Evolutionary conservation across 306 rosid genomes (phyloP).

Genomic region (Pyrus bretschneideri): DNA sequence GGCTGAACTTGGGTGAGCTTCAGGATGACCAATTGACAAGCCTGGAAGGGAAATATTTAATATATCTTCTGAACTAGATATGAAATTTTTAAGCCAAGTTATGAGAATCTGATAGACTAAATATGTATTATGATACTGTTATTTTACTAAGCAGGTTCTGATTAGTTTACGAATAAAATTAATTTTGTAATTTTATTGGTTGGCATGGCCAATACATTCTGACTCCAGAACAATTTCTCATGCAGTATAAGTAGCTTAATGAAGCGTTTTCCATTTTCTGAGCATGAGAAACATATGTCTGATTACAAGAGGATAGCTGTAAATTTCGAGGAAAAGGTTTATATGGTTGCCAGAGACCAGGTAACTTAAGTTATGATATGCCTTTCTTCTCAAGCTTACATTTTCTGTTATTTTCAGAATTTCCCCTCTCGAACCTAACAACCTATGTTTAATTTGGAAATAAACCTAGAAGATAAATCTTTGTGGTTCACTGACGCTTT

Average conservation of each 20-base stretch:
- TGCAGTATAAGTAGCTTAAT: not conserved
- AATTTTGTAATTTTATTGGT: not conserved
- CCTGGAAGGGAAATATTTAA: not conserved
- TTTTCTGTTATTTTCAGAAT: not conserved
- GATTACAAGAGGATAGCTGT: not conserved
- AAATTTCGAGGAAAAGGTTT: conserved; percentile 1
- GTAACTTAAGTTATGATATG: not conserved
- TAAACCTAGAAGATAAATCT: not conserved
- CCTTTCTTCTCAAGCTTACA: not conserved
- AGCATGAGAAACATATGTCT: not conserved
- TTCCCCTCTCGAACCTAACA: not conserved
- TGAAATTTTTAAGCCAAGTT: not conserved
- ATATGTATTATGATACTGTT: not conserved
- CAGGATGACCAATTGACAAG: not conserved
- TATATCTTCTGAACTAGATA: not conserved
- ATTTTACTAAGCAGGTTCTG: not conserved
- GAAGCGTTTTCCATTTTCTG: not conserved
- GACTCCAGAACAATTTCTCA: not conserved
- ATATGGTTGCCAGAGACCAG: not conserved
- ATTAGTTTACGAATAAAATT: not conserved
- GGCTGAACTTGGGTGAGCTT: not conserved
- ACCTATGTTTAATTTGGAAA: not conserved
- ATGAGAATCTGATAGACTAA: not conserved
- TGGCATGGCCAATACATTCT: not conserved
- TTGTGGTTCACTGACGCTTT: not conserved